Percentiles rank a stretch among this genome's conserved stretches.
Conservation (phyloP, 495 filamentous ascomycete genomes). For the Penicillium macrosclerotiorum region DNA sequence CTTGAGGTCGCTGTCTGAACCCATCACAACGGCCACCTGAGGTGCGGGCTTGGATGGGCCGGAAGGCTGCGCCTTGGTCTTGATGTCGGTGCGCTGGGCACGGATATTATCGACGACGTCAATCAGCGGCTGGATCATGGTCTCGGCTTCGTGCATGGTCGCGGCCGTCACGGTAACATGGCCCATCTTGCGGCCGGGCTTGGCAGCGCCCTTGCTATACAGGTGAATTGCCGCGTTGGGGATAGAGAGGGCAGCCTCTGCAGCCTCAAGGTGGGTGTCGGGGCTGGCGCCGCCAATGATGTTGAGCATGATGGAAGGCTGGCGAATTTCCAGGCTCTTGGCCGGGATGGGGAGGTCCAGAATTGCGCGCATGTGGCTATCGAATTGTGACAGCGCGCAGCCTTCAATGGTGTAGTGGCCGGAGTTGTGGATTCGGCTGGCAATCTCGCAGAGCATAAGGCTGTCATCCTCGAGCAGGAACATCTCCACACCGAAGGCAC, state of each 20-base stretch:
- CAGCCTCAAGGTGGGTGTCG: conserved; percentile 68
- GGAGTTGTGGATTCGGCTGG: conserved; percentile 94
- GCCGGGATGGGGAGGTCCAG: conserved; percentile 70
- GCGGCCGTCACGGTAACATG: conserved; percentile 77
- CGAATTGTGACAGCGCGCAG: conserved; percentile 85
- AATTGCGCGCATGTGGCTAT: conserved; percentile 84
- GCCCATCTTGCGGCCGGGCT: conserved; percentile 90
- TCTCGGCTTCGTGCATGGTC: conserved; percentile 70
- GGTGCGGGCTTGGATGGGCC: conserved; percentile 45
- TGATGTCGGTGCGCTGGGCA: conserved; percentile 51
- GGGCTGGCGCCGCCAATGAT: conserved; percentile 76
- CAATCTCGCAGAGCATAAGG: conserved; percentile 87
- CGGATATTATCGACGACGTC: conserved; percentile 63
- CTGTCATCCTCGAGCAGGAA: conserved; percentile 78
- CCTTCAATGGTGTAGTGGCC: conserved; percentile 98
- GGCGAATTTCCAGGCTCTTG: conserved; percentile 56
- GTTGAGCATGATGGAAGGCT: conserved; percentile 90
- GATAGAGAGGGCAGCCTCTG: conserved; percentile 59
- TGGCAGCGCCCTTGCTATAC: conserved; percentile 84
- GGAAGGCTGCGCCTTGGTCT: conserved; percentile 36
- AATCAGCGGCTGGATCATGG: conserved; percentile 65
- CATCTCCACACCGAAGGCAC: conserved; percentile 96
- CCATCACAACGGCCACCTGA: conserved; percentile 85
- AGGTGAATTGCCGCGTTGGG: conserved; percentile 72
- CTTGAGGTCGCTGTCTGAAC: conserved; percentile 89